These are phyloP conservation scores for Tuber microsphaerosporum DNA, from an alignment of 495 filamentous ascomycete genomes.

Conservation along the genomic window DNA sequence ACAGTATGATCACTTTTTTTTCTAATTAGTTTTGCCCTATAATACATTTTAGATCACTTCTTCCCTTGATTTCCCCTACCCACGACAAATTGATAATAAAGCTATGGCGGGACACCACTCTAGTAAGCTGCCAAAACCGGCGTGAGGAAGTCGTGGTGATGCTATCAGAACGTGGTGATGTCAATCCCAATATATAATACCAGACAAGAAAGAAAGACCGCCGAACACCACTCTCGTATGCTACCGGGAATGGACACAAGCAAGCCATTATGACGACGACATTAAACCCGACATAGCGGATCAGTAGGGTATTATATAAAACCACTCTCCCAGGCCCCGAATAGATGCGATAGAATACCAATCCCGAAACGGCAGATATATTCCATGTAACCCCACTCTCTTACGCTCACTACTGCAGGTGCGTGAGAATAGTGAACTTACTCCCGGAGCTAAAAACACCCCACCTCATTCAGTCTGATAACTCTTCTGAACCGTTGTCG, in stretches of 20 bases:
- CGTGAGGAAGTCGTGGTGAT: too few species aligned
- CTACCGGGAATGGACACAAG: not conserved
- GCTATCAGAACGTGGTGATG: too few species aligned
- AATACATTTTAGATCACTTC: too few species aligned
- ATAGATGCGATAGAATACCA: not conserved
- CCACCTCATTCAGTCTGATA: not conserved
- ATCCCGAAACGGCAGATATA: not conserved
- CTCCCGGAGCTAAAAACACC: not conserved
- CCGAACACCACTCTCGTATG: not conserved
- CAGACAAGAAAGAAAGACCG: too few species aligned
- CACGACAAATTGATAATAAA: too few species aligned
- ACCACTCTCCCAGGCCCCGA: not conserved
- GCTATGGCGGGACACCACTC: too few species aligned
- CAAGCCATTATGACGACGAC: not conserved
- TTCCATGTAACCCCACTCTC: not conserved
- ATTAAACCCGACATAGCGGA: not conserved
- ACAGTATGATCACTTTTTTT: too few species aligned
- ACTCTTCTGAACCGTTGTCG: not conserved
- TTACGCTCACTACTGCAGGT: not conserved
- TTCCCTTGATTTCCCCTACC: too few species aligned
- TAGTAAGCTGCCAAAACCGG: not conserved
- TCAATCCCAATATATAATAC: too few species aligned
- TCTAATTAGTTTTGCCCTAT: too few species aligned
- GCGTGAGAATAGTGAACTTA: not conserved
- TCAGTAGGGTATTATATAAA: not conserved